These are phyloP conservation scores for Heterobasidion irregulare DNA, from an alignment of 1,284 basidiomycete genomes.

Conservation along the genomic window DNA sequence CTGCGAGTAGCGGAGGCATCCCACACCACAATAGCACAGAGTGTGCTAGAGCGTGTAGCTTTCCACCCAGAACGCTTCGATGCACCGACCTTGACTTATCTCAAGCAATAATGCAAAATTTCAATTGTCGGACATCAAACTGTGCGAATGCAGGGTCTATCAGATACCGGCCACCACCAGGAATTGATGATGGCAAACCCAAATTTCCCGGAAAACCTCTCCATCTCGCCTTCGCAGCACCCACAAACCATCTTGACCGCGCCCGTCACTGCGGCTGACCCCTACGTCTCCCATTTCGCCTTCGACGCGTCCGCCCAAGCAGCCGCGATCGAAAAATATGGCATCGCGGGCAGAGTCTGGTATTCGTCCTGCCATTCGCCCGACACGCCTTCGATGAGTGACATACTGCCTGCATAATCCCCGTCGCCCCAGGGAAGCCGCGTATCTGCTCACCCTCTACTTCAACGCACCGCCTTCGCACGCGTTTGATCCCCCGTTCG, in stretches of 20 bases:
- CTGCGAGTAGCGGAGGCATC: too few species aligned
- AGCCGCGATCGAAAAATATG: conserved; percentile 55
- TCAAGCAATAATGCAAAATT: too few species aligned
- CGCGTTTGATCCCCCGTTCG: conserved; percentile 49
- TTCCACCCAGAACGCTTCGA: too few species aligned
- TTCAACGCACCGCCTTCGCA: conserved; percentile 28
- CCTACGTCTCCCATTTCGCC: background rate
- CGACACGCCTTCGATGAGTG: background rate
- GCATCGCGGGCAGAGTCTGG: conserved; percentile 74
- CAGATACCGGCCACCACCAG: too few species aligned
- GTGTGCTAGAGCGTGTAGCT: too few species aligned
- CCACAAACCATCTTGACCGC: background rate
- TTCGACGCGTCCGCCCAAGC: conserved; percentile 44
- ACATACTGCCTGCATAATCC: background rate
- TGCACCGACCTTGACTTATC: too few species aligned
- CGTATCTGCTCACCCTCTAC: conserved; percentile 53
- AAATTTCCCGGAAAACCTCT: conserved; percentile 20
- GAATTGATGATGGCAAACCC: conserved; percentile 5
- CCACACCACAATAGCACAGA: too few species aligned
- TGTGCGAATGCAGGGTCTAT: too few species aligned
- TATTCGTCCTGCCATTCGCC: conserved; percentile 21
- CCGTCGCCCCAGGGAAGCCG: conserved; percentile 57
- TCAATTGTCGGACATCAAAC: too few species aligned
- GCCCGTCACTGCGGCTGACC: background rate
- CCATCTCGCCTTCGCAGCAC: conserved; percentile 15